Conservation (phyloP, 192 early-diverging fungal species). For the Podila horticola region DNA sequence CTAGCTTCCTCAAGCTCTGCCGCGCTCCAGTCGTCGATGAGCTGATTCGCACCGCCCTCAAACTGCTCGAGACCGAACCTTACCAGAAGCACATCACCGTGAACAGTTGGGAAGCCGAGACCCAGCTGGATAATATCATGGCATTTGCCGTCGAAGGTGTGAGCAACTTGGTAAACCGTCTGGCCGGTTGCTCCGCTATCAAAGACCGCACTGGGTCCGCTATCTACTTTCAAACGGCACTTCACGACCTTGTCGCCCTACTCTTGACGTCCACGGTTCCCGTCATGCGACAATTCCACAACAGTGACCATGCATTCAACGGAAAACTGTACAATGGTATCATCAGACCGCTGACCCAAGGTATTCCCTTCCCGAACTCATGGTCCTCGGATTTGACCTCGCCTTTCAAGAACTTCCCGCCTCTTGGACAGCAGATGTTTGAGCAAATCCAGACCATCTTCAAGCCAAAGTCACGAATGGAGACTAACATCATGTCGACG, state of each 20-base stretch:
- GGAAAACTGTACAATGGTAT: constrained; percentile 9
- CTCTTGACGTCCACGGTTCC: neutral
- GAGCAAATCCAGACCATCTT: constrained; percentile 18
- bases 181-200: constrained; percentile 13
- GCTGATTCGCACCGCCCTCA: constrained; percentile 18
- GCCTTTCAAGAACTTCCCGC: constrained; percentile 26
- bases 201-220: constrained; percentile 5
- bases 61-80: neutral
- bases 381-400: neutral
- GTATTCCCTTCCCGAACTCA: neutral
- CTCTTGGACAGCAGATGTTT: constrained; percentile 25
- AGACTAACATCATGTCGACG: neutral
- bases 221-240: constrained; percentile 4
- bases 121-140: constrained; percentile 2
- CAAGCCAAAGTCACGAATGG: constrained; percentile 12
- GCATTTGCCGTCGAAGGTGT: constrained; percentile 23
- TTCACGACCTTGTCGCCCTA: constrained; percentile 1
- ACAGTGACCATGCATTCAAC: constrained; percentile 2
- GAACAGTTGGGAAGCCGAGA: neutral
- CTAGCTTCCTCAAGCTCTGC: constrained; percentile 9
- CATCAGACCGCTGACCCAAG: constrained; percentile 8
- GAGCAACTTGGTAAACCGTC: constrained; percentile 13
- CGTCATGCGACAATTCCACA: constrained; percentile 1
- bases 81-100: constrained; percentile 3
- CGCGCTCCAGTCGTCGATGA: constrained; percentile 20